Base-by-base conservation (phyloP, 2,329 filamentous ascomycete genomes). In the Apiospora sp. region DNA sequence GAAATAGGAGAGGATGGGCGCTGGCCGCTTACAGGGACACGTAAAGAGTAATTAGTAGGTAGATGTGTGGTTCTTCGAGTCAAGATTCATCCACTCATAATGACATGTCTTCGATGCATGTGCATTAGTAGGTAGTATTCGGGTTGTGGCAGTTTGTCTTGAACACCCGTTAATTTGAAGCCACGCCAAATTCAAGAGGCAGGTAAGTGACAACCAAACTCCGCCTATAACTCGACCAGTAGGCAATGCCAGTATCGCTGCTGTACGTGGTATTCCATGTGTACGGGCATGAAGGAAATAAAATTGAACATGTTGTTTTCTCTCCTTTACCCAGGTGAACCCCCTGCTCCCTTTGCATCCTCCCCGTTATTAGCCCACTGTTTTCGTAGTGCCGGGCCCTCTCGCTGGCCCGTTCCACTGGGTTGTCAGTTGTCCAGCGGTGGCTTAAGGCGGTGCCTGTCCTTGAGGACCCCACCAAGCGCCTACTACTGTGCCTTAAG, bases 241-340 rank as follows among this genome's bases (percentile, higher is more conserved):
- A 61, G 27, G 30, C 30, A 8, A 64, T 64, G 58, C 34, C 58
- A n/a, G 34, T 64, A 61, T 41, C 58, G 34, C 37, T 22, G 7
- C 22, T 41, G 34, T 22, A 34, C 16, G 34, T 64, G 19, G 24
- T 27, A 7, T 24, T 58, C 22, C 27, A 58, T 14, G 54, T 13
- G 34, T 64, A n/a, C 58, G 22, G 34, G 58, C 58, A 64, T 64
- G 34, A 64, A 64, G 34, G 22, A 64, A 64, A 41, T 37, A 22
- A 64, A 64, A 64, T 64, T 64, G 58, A 64, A 41, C 30, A 41
- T 64, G 30, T 34, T 64, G 30, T 64, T 64, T 64, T 64, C 58
- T 37, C 58, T 64, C 58, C 58, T 64, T 64, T 64, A 64, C 58
- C 58, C 58, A 64, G 58, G 58, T 64, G 30, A 64, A 41, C 58